These are phyloP conservation scores for Talaromyces funiculosus DNA, from an alignment of 2,329 filamentous ascomycete genomes.

Conservation along the genomic window DNA sequence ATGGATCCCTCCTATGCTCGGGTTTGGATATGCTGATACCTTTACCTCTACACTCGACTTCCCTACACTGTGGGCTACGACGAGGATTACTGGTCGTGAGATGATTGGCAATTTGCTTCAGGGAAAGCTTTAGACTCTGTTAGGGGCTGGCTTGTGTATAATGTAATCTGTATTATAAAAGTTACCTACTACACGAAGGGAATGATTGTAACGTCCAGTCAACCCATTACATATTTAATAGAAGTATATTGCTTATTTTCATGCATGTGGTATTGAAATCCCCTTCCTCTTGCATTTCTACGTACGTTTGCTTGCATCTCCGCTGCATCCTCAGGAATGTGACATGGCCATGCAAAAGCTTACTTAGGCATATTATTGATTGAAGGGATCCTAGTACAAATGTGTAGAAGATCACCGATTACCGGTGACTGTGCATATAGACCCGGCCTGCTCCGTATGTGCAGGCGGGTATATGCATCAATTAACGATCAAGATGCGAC, in stretches of 20 bases:
- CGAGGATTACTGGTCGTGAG: slow-evolving; percentile 64
- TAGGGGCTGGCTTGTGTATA: neutral
- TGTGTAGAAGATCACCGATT: neutral
- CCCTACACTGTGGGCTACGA: slow-evolving; percentile 77
- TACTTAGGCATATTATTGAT: slow-evolving; percentile 6
- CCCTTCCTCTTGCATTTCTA: neutral
- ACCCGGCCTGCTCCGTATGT: neutral
- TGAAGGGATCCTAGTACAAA: neutral
- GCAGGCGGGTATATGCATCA: neutral
- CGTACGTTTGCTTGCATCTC: neutral
- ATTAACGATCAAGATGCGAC: neutral
- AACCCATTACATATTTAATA: neutral
- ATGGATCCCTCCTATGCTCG: slow-evolving; percentile 90
- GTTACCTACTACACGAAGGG: neutral
- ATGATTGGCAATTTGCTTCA: slow-evolving; percentile 68
- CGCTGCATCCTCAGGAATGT: slow-evolving; percentile 13
- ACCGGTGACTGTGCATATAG: neutral
- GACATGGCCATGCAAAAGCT: slow-evolving; percentile 9
- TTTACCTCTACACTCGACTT: slow-evolving; percentile 77
- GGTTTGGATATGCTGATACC: slow-evolving; percentile 80
- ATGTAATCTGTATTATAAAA: neutral
- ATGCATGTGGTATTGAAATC: neutral
- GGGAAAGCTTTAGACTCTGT: slow-evolving; percentile 57
- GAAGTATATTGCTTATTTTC: neutral
- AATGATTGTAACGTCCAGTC: neutral